phyloP scores from a whole-genome alignment of 1,139 yeast genomes.

The Suhomyces taliae region DNA sequence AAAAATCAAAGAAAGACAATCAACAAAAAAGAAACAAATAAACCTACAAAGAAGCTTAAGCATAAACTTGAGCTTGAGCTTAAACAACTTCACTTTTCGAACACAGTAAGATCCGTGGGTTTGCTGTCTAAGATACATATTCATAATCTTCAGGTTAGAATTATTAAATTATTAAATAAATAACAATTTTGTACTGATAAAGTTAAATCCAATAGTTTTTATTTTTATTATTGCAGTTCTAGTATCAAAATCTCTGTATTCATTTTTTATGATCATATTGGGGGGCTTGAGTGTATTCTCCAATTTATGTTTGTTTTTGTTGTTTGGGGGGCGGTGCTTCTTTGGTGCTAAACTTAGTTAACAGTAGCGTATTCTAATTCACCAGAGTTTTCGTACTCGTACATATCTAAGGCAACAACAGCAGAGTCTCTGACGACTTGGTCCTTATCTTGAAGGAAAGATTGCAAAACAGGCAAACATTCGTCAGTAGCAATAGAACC shows the following conservation, averaged over 20 bases:
- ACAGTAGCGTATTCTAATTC: slow-evolving; percentile 75
- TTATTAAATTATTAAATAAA: too few species aligned
- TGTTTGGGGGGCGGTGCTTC: neutral
- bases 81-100: too few species aligned
- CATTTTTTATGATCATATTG: too few species aligned
- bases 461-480: slow-evolving; percentile 81
- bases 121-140: neutral
- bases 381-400: slow-evolving; percentile 86
- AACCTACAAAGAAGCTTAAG: too few species aligned
- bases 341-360: slow-evolving; percentile 9
- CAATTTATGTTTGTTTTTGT: neutral
- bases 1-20: neutral
- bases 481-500: slow-evolving; percentile 98
- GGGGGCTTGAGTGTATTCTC: neutral
- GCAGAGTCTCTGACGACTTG: slow-evolving; percentile 95
- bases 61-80: too few species aligned
- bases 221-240: too few species aligned
- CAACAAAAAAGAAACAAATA: neutral
- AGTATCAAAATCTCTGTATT: too few species aligned
- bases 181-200: too few species aligned
- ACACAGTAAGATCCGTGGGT: neutral
- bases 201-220: too few species aligned
- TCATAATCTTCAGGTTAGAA: neutral
- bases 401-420: slow-evolving; percentile 95
- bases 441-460: slow-evolving; percentile 77